Base-by-base conservation (phyloP, 2,329 filamentous ascomycete genomes). In the Ceratocystis alfenasii region DNA sequence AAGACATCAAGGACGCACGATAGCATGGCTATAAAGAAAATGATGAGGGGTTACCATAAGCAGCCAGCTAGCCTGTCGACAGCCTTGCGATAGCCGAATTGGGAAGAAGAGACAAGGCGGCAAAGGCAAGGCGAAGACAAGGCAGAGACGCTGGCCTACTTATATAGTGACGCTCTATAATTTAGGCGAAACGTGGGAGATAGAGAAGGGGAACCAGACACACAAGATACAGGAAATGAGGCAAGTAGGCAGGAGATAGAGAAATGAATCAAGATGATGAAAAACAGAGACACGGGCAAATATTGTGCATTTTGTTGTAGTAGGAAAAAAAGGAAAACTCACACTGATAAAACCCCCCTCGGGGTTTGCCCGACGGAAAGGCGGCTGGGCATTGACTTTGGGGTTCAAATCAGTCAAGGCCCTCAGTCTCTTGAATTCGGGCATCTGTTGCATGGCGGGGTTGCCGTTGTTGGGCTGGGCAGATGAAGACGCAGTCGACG, bases 281-380 rank as follows among this genome's bases (percentile, higher is more conserved):
- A 53, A 53, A 8, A 53, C 17, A 22, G 48, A 53, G 17, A 33
- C 53, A 17, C 25, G 20, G n/a, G 48, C n/a, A 50, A 53, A 62
- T n/a, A 12, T 41, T 15, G 36, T 41, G 36, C 36, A 15, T 41
- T 41, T 41, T 41, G 36, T 41, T 41, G 36, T 41, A 12, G 36
- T 41, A 41, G 36, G 12, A 12, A 41, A 15, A 41, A 41, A 3
- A 41, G 36, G 3, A 41, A 41, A 17, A 74, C 89, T 77, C 81
- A 95, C 90, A 75, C 94, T 97, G 74, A 99, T 96, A 74, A 99
- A 99, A 62, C 94, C 94, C 64, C 94, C 94, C 74, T 99, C 94
- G 1, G 94, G 94, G 71, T 96, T 95, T 65, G 94, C 94, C 76
- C 94, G 86, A 71, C 94, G 85, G 74, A 95, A 97, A 1, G 90